These are phyloP conservation scores for Suillus paluster DNA, from an alignment of 768 basidiomycete genomes.

Conservation along the genomic window DNA sequence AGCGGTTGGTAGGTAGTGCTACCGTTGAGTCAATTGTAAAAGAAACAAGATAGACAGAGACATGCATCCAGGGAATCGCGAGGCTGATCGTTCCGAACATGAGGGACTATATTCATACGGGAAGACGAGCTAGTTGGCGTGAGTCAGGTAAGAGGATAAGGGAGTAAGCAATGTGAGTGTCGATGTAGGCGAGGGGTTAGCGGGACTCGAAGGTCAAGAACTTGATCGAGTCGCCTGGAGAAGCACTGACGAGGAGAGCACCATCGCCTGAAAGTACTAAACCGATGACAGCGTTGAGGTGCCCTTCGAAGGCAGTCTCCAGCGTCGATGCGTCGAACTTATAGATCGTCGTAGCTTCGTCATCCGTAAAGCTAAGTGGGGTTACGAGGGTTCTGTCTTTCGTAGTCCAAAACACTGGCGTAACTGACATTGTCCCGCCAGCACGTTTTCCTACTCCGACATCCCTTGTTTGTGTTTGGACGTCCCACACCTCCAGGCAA, in stretches of 20 bases:
- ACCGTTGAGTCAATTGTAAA: background rate
- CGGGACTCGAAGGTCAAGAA: background rate
- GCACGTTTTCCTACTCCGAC: background rate
- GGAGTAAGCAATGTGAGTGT: background rate
- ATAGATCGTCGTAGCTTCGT: background rate
- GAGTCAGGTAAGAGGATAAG: background rate
- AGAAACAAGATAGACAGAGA: background rate
- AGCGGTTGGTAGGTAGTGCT: background rate
- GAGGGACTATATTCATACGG: background rate
- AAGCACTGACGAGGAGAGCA: background rate
- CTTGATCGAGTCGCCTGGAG: background rate
- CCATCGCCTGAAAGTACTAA: background rate
- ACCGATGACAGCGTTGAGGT: background rate
- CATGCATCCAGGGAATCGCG: background rate
- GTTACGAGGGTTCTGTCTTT: background rate
- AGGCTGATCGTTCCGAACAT: background rate
- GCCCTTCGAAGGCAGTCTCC: background rate
- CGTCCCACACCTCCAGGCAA: constrained; percentile 1
- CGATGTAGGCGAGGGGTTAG: background rate
- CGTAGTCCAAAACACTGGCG: background rate
- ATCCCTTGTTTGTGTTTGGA: background rate
- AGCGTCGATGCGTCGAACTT: background rate
- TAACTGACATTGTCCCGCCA: too few relatives aligned
- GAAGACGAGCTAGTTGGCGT: background rate
- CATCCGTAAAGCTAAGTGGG: background rate